Base-by-base conservation (phyloP, 78 protist species). In the Dictyostelium firmibasis region DNA sequence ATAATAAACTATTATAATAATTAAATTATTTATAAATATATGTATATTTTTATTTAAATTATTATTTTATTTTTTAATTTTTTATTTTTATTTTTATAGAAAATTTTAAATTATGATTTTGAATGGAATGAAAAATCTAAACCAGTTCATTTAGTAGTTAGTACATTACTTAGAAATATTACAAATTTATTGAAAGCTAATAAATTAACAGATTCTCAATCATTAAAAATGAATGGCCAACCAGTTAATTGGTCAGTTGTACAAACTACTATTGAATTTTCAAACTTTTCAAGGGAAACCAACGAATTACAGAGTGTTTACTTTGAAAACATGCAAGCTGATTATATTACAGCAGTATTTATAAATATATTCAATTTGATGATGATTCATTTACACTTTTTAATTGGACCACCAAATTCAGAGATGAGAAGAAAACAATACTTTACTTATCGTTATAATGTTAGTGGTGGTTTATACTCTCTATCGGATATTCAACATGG, bases 401-500 rank as follows among this genome's bases (percentile, higher is more conserved):
- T 89, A 62, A 27, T 89, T 57, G 94, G 94, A 29, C 94, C 94
- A 81, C 94, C 94, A 18, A 88, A 89, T 36, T 81, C 94, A 20
- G 94, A 89, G 62, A 20, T 43, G 29, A 36, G 87, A 70, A 60
- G 94, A 64, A 89, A 89, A 18, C 33, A 53, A 20, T 89, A 89
- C 35, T 43, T 31, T 3, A 50, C 83, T 1, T 77, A 89, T 75
- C 67, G 77, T 47, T 89, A 89, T 57, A 89, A 89, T 69, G 75
- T 89, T 33, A 72, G 67, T 64, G 94, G 94, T 44, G 9, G 60
- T n/a, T 41, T 43, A 35, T 89, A 81, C 16, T 89, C 94, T 10
- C 10, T 89, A 36, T 11, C 43, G 33, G 94, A 89, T 33, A 89
- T 89, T 31, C 94, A 89, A 50, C 76, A 89, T 33, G 94, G 94